Percentiles rank a stretch among this genome's conserved stretches.
Evolutionary conservation across 2,329 filamentous ascomycete species (phyloP).

Genomic region (Lasiodiplodia hormozganensis): DNA sequence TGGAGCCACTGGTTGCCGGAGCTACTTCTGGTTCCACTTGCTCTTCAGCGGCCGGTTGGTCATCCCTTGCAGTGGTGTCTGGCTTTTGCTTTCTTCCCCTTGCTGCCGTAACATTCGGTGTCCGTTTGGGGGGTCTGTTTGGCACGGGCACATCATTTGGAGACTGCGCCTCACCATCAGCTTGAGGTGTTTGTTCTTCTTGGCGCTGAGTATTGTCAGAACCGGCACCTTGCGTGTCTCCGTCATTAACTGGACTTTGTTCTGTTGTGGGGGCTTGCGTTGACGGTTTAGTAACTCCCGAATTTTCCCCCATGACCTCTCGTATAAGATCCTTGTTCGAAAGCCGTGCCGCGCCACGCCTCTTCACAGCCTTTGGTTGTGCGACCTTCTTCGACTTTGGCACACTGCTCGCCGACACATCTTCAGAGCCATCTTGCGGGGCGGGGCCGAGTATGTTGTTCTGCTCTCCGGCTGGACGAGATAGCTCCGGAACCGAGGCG

Average conservation of each 20-base stretch:
- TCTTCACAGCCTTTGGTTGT: conserved; percentile 15
- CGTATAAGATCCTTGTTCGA: conserved; percentile 22
- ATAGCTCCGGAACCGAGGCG: background rate
- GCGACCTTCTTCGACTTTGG: background rate
- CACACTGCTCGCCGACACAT: background rate
- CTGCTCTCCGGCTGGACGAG: background rate
- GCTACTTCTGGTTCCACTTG: background rate
- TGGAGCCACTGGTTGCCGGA: background rate
- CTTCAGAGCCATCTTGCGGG: background rate
- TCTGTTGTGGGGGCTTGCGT: background rate
- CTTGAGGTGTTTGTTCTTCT: background rate
- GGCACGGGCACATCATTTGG: background rate
- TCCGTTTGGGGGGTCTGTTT: background rate
- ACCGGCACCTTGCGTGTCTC: background rate
- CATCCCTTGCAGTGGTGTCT: background rate
- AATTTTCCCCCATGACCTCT: conserved; percentile 5
- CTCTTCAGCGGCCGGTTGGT: background rate
- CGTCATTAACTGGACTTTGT: background rate
- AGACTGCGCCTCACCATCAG: background rate
- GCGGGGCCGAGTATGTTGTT: background rate
- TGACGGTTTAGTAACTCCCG: conserved; percentile 13
- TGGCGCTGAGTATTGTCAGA: background rate
- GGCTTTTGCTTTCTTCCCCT: conserved; percentile 12
- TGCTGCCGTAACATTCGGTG: conserved; percentile 5
- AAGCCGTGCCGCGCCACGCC: background rate